Evolutionary conservation across 129 eudicot species (phyloP), one percentile per base, ranked within the genome.

Genomic region (Calendula officinalis): DNA sequence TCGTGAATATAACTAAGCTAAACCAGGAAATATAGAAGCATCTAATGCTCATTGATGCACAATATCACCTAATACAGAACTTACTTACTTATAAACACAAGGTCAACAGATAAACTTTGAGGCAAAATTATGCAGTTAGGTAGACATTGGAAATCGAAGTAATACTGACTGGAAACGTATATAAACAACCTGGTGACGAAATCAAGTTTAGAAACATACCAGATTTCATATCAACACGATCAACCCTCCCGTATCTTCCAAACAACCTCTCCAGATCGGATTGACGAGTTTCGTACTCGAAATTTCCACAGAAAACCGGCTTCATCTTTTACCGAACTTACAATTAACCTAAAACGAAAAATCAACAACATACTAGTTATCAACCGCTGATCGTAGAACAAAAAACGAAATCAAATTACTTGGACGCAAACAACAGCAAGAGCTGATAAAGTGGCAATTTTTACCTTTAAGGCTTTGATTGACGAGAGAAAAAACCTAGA

Each of bases 171-270:
- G 30, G 30, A 22, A 22, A 22, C 30, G 30, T 22, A 22, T 22
- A 22, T 22, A 2, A 22, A 22, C 30, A 22, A 68, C 50, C 45
- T 14, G 42, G 39, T 0, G 43, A 43, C 7, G 17, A 22, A 69
- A 62, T 10, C 30, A 30, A 7, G 15, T 30, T 17, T 42, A 14
- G 15, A 61, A 4, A 0, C 6, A 39, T 84, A 91, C 98, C 98
- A 72, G 95, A 83, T 88, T 91, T 91, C 83, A 91, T 83, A 69
- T 91, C 98, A 67, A 91, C 86, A 5, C 96, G 96, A 12, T 88
- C 96, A 59, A 91, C 86, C 14, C 83, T 72, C 44, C 98, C 98
- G 51, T 88, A 91, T 72, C 82, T 88, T 43, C 95, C 88, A 68
- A 91, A 91, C 62, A 88, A 46, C 5, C 85, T 81, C 77, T 91